Base-by-base conservation (phyloP, 257 asterid species). In the Marsdenia floribunda region DNA sequence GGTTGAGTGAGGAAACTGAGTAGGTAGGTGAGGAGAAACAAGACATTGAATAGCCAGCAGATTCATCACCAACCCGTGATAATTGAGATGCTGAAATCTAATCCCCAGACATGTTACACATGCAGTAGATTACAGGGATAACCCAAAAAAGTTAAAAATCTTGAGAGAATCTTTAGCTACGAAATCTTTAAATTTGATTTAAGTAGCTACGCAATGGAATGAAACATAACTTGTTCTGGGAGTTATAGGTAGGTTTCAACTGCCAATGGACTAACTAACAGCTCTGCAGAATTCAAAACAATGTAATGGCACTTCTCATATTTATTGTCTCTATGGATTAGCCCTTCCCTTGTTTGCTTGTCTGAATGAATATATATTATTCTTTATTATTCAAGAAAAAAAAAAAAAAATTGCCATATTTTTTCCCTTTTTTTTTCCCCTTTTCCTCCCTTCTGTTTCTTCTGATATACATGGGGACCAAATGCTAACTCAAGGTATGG, bases 11-110 rank as follows among this genome's bases (percentile, higher is more conserved):
- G 77, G 63, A 73, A 55, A 29, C 60, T 29, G 33, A 29, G 33
- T 29, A 73, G 24, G 52, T 47, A 72, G 74, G 78, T 76, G 47
- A 42, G 64, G 74, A 67, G 58, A 54, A 76, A 52, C 77, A 82
- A 66, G 54, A 73, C 87, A 80, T 80, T 85, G 57, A 85, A 75
- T 82, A 77, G 73, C 71, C 63, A 54, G 71, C 76, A 78, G 61
- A 73, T 55, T 74, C 76, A 47, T 73, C 75, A 60, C 70, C 81
- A 67, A 72, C 54, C 70, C 21, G 66, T 81, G 77, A 68, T 47
- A 68, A 67, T n/a, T 40, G 42, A 64, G 69, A 7, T 35, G 69
- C 46, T 18, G 12, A 35, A 46, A 35, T 24, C 46, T 26, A 1
- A 68, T 29, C 38, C 46, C 14, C 4, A 22, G 44, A 35, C 46